Conservation (phyloP, 2,329 filamentous ascomycete genomes). For the Penicillium sp. region DNA sequence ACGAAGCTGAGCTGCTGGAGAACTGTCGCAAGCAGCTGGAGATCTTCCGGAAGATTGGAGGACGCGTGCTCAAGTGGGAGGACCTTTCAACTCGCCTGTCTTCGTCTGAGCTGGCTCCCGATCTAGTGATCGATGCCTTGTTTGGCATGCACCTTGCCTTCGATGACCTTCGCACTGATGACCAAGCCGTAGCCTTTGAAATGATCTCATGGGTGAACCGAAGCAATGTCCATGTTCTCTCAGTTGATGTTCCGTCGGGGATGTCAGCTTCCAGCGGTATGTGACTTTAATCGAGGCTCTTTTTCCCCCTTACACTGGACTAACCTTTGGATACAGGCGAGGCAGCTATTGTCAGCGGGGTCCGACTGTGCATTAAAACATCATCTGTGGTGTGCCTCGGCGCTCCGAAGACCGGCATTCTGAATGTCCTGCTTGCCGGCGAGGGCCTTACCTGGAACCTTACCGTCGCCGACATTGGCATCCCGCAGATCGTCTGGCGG, state of each 20-base stretch:
- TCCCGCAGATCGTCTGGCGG: constrained; percentile 76
- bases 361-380: constrained; percentile 71
- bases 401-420: constrained; percentile 75
- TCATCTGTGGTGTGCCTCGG: constrained; percentile 80
- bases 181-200: constrained; percentile 79
- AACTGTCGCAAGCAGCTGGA: constrained; percentile 75
- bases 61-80: constrained; percentile 61
- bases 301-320: neutral
- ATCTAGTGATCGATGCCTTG: constrained; percentile 82
- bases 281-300: constrained; percentile 40
- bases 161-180: constrained; percentile 75
- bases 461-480: constrained; percentile 79
- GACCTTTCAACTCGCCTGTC: constrained; percentile 49
- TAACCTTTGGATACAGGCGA: constrained; percentile 41
- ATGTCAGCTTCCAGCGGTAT: constrained; percentile 73
- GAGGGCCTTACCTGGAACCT: constrained; percentile 63
- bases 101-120: constrained; percentile 60
- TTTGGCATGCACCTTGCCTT: constrained; percentile 83
- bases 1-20: constrained; percentile 73
- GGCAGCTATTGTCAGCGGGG: constrained; percentile 61
- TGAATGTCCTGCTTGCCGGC: constrained; percentile 66
- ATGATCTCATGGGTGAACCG: constrained; percentile 93
- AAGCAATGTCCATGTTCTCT: constrained; percentile 72
- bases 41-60: constrained; percentile 77
- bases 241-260: constrained; percentile 87